Base-by-base conservation (phyloP, 2,329 filamentous ascomycete genomes). In the Phaeomoniella chlamydospora region DNA sequence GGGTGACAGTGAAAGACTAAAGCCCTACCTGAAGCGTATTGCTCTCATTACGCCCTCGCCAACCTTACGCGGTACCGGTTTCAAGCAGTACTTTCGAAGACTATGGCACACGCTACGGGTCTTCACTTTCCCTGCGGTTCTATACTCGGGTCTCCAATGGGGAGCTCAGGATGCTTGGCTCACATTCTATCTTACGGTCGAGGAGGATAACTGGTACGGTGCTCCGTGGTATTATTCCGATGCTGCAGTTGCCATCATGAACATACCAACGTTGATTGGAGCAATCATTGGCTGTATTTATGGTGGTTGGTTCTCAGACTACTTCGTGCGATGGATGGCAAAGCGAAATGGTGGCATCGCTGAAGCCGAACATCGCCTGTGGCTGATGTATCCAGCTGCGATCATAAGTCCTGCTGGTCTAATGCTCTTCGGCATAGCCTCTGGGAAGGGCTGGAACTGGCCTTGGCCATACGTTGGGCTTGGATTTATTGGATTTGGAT, bases 161-260 rank as follows among this genome's bases (percentile, higher is more conserved):
- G 70, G 70, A 3, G 58, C 67, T 18, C 71, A 74, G 49, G 70
- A 73, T 43, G 68, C 70, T n/a, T 73, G 70, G 52, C 53, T 75
- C 15, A 68, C 67, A 1, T 74, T 75, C 47, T 73, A 74, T 42
- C 55, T 72, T 18, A 74, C 70, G 0, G 60, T 74, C 1, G 62
- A 72, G 45, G 67, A 74, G 44, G 68, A 72, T 41, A 64, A 64
- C 43, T 74, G 68, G 64, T 65, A 63, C 16, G 61, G 54, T 0
- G 51, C 56, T 6, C 71, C 71, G 0, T 74, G 67, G 62, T 64
- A 70, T 48, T 75, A 74, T 47, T 58, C 53, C 22, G 62, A 70
- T 38, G 61, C 63, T 2, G 62, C 61, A 2, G 65, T 70, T 3
- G 70, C 68, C 1, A 65, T 74, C 36, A 73, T 74, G 67, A 72